Base-by-base conservation (phyloP, 306 rosid species). In the Casuarina glauca region DNA sequence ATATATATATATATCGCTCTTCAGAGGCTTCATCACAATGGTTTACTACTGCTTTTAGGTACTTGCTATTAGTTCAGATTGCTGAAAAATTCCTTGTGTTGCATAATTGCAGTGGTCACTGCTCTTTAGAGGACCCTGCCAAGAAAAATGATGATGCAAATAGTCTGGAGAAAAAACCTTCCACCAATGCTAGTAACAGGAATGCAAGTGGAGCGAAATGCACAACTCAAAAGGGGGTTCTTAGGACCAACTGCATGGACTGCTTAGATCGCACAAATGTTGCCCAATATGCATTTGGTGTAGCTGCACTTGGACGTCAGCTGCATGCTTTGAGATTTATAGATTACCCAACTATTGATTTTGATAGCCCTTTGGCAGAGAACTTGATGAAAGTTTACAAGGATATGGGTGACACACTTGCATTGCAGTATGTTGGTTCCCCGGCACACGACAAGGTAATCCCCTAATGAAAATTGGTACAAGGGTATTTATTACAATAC, bases 181-280 rank as follows among this genome's bases (percentile, higher is more conserved):
- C 78, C 69, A 70, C 77, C 50, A 75, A 57, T 70, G 52, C 74
- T 42, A 70, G 51, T 63, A 72, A 71, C 38, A 76, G 72, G 71
- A 88, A 76, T 41, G 76, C 63, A 70, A 79, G 51, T 74, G 74
- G 77, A 64, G 76, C 80, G 74, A 84, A 84, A 80, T 75, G 83
- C 54, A 76, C 69, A 80, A 74, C 79, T 87, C 99, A 96, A 75
- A 79, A 85, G 6, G 99, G 99, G 66, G 93, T 96, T 70, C 75
- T 96, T 75, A 85, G 99, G 89, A 96, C 98, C 82, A 96, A 93
- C 53, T 96, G 99, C 80, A 90, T 96, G 51, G 99, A 96, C 85
- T 93, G 98, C 78, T 84, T 96, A 82, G 99, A 96, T 78, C 99
- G 99, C 78, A 96, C 99, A 53, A 96, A 96, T 61, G 97, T 96